Evolutionary conservation across 73 alveolate genomes (phyloP).

Genomic region (Paramecium tetraurelia): DNA sequence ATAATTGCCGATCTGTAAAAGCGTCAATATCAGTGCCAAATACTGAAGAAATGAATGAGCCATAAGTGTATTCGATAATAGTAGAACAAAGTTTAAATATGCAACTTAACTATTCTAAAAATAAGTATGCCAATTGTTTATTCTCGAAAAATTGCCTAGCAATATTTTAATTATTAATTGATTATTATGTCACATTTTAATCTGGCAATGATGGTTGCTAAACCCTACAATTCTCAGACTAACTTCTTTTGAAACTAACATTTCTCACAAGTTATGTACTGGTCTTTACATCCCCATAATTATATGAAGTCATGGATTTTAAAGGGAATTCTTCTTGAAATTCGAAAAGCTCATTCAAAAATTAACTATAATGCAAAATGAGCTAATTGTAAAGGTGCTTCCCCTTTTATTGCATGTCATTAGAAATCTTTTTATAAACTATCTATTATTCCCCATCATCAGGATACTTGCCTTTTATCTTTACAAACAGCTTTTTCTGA

Average conservation of each 20-base stretch:
- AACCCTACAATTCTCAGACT: neutral
- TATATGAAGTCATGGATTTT: neutral
- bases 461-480: neutral
- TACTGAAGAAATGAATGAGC: neutral
- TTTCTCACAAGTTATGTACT: neutral
- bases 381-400: conserved; percentile 6
- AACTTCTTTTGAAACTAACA: neutral
- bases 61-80: neutral
- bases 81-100: neutral
- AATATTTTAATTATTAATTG: neutral
- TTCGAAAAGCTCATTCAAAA: neutral
- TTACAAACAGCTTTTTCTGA: neutral
- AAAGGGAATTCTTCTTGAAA: neutral
- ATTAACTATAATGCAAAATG: neutral
- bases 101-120: neutral
- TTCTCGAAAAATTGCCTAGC: neutral
- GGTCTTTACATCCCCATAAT: conserved; percentile 8
- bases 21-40: neutral
- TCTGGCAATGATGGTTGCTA: neutral
- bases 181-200: neutral
- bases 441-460: neutral
- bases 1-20: neutral
- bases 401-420: neutral
- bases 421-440: neutral
- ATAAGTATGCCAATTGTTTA: neutral